Evolutionary conservation across 495 filamentous ascomycete species (phyloP).

Genomic region (Extremus antarcticus): DNA sequence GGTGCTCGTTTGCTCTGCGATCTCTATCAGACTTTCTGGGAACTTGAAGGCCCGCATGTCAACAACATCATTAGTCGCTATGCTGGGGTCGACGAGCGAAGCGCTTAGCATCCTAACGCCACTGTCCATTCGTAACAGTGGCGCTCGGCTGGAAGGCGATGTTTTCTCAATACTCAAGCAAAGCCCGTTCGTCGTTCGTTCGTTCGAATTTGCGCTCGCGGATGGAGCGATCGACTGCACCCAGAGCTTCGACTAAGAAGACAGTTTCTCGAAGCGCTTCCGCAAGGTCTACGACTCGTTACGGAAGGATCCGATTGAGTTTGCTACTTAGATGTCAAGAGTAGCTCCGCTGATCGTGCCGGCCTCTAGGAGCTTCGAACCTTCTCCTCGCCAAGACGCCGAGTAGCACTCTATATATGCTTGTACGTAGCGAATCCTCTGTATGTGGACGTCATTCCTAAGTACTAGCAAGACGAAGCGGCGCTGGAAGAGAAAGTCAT

Average conservation of each 20-base stretch:
- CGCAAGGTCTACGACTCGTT: not conserved
- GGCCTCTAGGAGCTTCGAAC: not conserved
- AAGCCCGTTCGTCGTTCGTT: not conserved
- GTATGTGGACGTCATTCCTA: not conserved
- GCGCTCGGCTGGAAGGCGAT: not conserved
- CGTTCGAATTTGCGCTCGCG: not conserved
- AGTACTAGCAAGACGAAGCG: not conserved
- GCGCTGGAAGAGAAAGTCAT: not conserved
- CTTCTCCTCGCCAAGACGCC: not conserved
- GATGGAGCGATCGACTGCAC: not conserved
- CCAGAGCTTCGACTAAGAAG: not conserved
- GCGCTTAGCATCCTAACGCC: too few species aligned
- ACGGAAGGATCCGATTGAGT: not conserved
- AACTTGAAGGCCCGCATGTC: too few species aligned
- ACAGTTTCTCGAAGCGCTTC: not conserved
- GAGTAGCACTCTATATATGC: not conserved
- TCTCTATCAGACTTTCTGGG: too few species aligned
- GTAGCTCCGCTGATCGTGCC: not conserved
- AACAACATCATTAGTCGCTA: too few species aligned
- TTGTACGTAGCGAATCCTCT: not conserved
- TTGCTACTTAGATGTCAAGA: not conserved
- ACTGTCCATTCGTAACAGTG: too few species aligned
- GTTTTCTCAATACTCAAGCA: not conserved
- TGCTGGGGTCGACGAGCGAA: too few species aligned
- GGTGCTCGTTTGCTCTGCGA: too few species aligned